Base-by-base conservation (phyloP, 805 yeast species). In the Candida maesae region DNA sequence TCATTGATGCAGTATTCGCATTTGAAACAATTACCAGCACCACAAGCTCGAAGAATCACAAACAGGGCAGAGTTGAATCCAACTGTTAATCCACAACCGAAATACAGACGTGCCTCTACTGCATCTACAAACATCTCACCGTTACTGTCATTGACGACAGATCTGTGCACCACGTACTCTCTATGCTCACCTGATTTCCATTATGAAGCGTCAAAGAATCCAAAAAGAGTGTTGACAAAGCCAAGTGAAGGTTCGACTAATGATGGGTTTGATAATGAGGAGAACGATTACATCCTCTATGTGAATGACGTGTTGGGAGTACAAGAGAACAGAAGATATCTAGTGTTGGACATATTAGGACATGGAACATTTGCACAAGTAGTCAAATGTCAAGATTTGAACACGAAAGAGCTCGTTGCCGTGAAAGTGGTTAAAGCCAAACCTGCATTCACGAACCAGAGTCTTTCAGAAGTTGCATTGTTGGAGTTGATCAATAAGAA, bases 331-430 rank as follows among this genome's bases (percentile, higher is more conserved):
- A 71, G 90, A 40, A 84, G 86, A 58, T 91, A 90, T 59, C 71
- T 93, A 55, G 96, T 93, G 5, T 67, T 93, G 43, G 98, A 91
- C 61, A 72, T 93, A 13, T 65, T 93, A 31, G 99, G 99, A 1
- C 91, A 90, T 47, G 99, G 99, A 3, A 90, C 99, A 1, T 93
- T 93, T 70, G 99, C 99, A 9, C 98, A 93, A 65, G 99, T 93
- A 35, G 95, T 90, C 31, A 93, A 91, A 65, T 91, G 97, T 64
- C 95, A 87, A 60, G 76, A 80, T 52, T 49, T 70, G 47, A 64
- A 62, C 35, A 58, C 60, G 1, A 93, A 88, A 58, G 91, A 87
- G 47, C 77, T 91, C 16, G 86, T 90, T 19, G 99, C 99, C 1
- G 95, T 93, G 27, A 93, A 93, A 64, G 95, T 93, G 33, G 86